A percentile compares a stretch with the other conserved stretches of the same genome.
These are phyloP conservation scores for Camelina hispida DNA, from an alignment of 345 rosid species.

Conservation along the genomic window DNA sequence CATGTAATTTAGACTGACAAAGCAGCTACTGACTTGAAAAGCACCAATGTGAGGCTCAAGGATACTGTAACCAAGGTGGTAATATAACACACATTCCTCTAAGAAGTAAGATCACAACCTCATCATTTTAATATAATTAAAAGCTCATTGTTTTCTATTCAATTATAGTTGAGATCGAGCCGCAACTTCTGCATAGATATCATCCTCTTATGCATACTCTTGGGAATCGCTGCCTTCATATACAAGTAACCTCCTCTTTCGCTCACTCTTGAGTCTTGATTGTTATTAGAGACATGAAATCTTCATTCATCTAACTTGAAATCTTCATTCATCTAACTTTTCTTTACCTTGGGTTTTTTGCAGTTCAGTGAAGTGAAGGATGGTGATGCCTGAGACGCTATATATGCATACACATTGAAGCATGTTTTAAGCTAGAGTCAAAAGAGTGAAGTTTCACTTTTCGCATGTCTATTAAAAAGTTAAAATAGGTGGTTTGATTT, in stretches of 20 bases:
- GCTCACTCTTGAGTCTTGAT: not conserved
- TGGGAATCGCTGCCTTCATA: conserved; percentile 88
- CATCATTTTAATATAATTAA: not conserved
- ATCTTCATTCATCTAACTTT: conserved; percentile 14
- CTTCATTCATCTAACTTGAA: conserved; percentile 9
- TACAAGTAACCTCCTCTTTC: conserved; percentile 66
- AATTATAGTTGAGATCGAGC: conserved; percentile 75
- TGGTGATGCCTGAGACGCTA: conserved; percentile 7
- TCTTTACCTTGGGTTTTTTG: conserved; percentile 14
- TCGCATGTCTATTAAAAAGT: not conserved
- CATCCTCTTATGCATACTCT: conserved; percentile 69
- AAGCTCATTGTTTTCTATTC: conserved; percentile 10
- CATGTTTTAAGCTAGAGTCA: not conserved
- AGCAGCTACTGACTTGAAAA: conserved; percentile 78
- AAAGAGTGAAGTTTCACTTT: not conserved
- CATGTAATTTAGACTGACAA: conserved; percentile 64
- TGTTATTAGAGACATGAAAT: not conserved
- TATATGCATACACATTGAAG: not conserved
- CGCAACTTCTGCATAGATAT: conserved; percentile 94
- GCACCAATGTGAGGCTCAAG: conserved; percentile 81
- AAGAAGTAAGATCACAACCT: not conserved
- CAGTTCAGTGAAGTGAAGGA: conserved; percentile 41
- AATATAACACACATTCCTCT: conserved; percentile 19
- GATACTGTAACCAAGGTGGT: conserved; percentile 87
- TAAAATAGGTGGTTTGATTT: no score